Conservation (phyloP, 495 filamentous ascomycete species). For the Platismatia glauca region DNA sequence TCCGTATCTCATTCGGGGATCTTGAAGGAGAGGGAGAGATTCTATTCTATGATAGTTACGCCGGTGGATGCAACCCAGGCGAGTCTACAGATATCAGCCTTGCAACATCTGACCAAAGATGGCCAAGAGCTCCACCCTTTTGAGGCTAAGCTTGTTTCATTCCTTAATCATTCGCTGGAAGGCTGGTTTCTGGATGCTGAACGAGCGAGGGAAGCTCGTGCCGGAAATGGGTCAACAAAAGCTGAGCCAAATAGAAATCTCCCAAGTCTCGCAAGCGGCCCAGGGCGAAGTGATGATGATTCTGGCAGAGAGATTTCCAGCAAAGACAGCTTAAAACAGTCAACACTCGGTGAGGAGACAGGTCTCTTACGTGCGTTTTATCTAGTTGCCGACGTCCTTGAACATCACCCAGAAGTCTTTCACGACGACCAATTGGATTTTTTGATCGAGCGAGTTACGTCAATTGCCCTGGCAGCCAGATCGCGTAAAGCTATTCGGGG, state of each 20-base stretch:
- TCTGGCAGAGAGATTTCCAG: not conserved
- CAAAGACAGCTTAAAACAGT: conserved; percentile 1
- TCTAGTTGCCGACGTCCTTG: conserved; percentile 71
- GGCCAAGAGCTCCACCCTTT: conserved; percentile 57
- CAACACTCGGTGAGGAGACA: conserved; percentile 48
- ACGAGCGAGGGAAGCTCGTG: conserved; percentile 25
- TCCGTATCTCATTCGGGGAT: conserved; percentile 53
- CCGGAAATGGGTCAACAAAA: not conserved
- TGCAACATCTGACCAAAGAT: conserved; percentile 53
- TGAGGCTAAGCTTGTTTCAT: conserved; percentile 49
- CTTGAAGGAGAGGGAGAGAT: conserved; percentile 54
- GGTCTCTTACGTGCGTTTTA: conserved; percentile 55
- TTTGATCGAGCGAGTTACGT: conserved; percentile 59
- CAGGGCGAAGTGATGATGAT: not conserved
- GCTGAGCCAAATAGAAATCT: not conserved
- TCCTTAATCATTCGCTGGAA: conserved; percentile 51
- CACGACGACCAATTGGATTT: conserved; percentile 54
- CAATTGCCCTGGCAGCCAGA: conserved; percentile 67
- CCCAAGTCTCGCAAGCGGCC: not conserved
- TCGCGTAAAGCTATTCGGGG: conserved; percentile 64
- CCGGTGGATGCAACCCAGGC: conserved; percentile 48
- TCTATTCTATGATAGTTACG: conserved; percentile 51
- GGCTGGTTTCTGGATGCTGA: conserved; percentile 46
- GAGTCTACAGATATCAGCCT: conserved; percentile 51
- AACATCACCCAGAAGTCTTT: conserved; percentile 71